These are phyloP conservation scores for Serendipita sp. DNA, from an alignment of 768 basidiomycete species.

Conservation along the genomic window DNA sequence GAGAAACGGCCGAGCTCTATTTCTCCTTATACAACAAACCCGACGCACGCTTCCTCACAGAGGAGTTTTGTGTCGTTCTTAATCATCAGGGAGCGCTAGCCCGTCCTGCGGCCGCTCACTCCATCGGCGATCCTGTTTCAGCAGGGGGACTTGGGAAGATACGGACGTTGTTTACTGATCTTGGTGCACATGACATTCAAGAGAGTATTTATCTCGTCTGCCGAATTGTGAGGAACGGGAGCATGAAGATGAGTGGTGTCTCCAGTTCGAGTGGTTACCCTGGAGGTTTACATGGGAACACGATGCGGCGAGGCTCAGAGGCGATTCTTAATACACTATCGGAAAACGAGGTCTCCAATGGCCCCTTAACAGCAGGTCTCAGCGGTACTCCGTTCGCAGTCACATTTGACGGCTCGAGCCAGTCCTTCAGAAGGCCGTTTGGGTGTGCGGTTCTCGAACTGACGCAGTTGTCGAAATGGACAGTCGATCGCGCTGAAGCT, in stretches of 20 bases:
- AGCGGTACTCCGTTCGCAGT: not conserved
- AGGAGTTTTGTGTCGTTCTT: slow-evolving; percentile 79
- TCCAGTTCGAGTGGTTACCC: slow-evolving; percentile 24
- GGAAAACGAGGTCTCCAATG: slow-evolving; percentile 21
- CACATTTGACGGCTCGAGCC: not conserved
- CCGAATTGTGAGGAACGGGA: slow-evolving; percentile 75
- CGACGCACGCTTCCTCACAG: slow-evolving; percentile 75
- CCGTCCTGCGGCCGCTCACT: slow-evolving; percentile 20
- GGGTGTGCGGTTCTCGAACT: slow-evolving; percentile 92
- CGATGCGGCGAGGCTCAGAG: slow-evolving; percentile 32
- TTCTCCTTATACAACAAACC: slow-evolving; percentile 85
- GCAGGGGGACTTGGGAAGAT: slow-evolving; percentile 36
- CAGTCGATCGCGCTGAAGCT: slow-evolving; percentile 45
- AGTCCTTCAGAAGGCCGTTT: slow-evolving; percentile 63
- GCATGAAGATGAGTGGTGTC: slow-evolving; percentile 52
- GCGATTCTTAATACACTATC: slow-evolving; percentile 18
- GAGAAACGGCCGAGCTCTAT: slow-evolving; percentile 84
- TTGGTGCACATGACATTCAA: slow-evolving; percentile 72
- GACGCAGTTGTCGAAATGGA: slow-evolving; percentile 53
- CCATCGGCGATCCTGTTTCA: slow-evolving; percentile 22
- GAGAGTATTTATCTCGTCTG: slow-evolving; percentile 84
- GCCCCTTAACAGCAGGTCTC: not conserved
- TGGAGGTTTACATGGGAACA: not conserved
- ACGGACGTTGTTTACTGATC: slow-evolving; percentile 77
- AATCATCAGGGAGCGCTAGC: slow-evolving; percentile 83